These are phyloP conservation scores for Erigeron canadensis DNA, from an alignment of 129 eudicot genomes.

Conservation along the genomic window DNA sequence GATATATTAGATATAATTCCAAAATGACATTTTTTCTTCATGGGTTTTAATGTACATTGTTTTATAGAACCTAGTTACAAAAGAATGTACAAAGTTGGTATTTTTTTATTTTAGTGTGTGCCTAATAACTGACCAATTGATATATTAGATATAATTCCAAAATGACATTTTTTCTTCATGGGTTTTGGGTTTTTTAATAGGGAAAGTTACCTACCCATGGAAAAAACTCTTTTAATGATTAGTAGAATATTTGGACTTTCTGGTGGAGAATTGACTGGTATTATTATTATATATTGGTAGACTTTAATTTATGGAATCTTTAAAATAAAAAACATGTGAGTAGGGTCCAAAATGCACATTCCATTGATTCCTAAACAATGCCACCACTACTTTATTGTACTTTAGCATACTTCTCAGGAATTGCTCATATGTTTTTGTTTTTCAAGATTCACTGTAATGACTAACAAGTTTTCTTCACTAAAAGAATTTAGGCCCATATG, in stretches of 20 bases:
- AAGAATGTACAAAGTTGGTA: too few relatives aligned
- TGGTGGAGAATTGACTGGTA: conserved; percentile 25
- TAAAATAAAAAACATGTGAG: conserved; percentile 26
- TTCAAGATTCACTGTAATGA: not conserved
- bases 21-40: conserved; percentile 22
- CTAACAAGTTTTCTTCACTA: not conserved
- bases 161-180: conserved; percentile 24
- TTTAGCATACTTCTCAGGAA: conserved; percentile 5
- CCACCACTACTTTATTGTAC: conserved; percentile 19
- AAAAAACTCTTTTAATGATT: conserved; percentile 25
- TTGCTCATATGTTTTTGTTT: conserved; percentile 9
- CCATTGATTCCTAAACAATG: conserved; percentile 25
- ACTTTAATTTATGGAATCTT: conserved; percentile 31
- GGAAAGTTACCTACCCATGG: conserved; percentile 27
- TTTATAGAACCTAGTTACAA: too few relatives aligned
- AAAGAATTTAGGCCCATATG: not conserved
- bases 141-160: not conserved
- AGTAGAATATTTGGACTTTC: conserved; percentile 19
- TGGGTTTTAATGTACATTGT: too few relatives aligned
- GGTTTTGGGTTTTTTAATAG: conserved; percentile 19
- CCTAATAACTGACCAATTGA: not conserved
- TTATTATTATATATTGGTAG: conserved; percentile 24
- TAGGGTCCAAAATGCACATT: conserved; percentile 36
- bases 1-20: not conserved
- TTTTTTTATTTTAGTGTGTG: too few relatives aligned